Base-by-base conservation (phyloP, 2,329 filamentous ascomycete species). In the Niveomyces coronatus region DNA sequence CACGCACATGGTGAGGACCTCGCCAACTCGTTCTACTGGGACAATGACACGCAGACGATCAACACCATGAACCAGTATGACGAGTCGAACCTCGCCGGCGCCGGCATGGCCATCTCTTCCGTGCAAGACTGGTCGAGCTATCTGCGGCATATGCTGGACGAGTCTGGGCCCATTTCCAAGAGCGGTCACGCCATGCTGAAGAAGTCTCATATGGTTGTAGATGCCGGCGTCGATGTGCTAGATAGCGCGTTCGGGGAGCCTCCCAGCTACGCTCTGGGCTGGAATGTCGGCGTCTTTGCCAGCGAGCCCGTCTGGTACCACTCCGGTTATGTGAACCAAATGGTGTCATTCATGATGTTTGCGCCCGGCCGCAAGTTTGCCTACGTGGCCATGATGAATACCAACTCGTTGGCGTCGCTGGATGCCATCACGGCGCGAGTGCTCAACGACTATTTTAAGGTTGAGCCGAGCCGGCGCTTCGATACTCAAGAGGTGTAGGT, bases 41-140 rank as follows among this genome's bases (percentile, higher is more conserved):
- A 60, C 6, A 52, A 60, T 6, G 47, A 49, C 4, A 51, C 47
- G 2, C 48, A 45, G 0, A 31, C 33, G 6, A 56, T 55, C 28
- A 45, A 54, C 4, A 39, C 43, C 1, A 42, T 58, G 8, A 45
- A 49, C 3, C 46, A 43, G 20, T 45, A 49, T 11, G 49, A 64
- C 9, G 45, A 50, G 2, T 48, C 51, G 1, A 53, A 52, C 31
- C 53, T 50, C 5, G 57, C 58, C 24, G 67, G 65, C 1, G 65
- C 66, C 0, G 68, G 68, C 0, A 57, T 55, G 13, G 56, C 68
- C 16, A 55, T 64, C 24, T 62, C 55, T 0, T 61, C 53, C 18
- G 58, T 64, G 5, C 23, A 49, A 0, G 62, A 65, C 41, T 65
- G 62, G 45, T 53, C 59, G 6, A 51, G 48, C 31, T 59, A 55